Evolutionary conservation across 768 basidiomycete genomes (phyloP), one percentile per base, ranked within the genome.

Genomic region (Gloeopeniophorella convolvens): DNA sequence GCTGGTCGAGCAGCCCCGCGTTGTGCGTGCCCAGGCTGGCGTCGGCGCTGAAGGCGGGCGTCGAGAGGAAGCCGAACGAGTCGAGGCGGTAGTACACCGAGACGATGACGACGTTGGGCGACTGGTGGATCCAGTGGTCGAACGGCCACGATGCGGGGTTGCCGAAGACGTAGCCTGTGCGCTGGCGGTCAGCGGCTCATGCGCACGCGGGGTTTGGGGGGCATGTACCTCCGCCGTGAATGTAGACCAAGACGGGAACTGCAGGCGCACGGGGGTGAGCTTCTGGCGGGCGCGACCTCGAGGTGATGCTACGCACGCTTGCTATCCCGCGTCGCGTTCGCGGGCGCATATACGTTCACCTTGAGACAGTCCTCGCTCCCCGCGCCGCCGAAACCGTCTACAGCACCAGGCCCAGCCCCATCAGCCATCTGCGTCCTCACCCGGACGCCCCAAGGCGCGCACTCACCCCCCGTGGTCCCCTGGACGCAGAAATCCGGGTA

Each of bases 301-400:
- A 20, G 41, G 20, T 40, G 50, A 18, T 8, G 21, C 77, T 57
- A n/a, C n/a, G n/a, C 51, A 80, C 79, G 57, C 27, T 77, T 72
- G 52, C 73, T 75, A 1, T 72, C 68, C 21, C 63, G 57, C 28
- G 70, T 74, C 3, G 74, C 71, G 6, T 71, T 70, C 5, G 68
- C 64, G 2, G 82, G 82, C 9, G 77, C 64, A 49, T 83, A 83
- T 11, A 85, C 70, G 60, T 84, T 81, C n/a, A 83, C 66, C 41
- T 83, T 82, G 28, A 84, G 63, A 55, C 80, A 84, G 54, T 83
- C 81, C 64, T 84, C 82, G 35, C 74, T 76, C 10, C 83, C 82
- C 11, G 79, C 78, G 24, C 82, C 80, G 41, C 82, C 80, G 20
- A 75, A n/a, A n/a, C n/a, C n/a, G n/a, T n/a, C n/a, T n/a, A n/a